A percentile compares a stretch with the other conserved stretches of the same genome.
These are phyloP conservation scores for Backusella mclennaniae DNA, from an alignment of 192 early-diverging fungal species.

Conservation along the genomic window DNA sequence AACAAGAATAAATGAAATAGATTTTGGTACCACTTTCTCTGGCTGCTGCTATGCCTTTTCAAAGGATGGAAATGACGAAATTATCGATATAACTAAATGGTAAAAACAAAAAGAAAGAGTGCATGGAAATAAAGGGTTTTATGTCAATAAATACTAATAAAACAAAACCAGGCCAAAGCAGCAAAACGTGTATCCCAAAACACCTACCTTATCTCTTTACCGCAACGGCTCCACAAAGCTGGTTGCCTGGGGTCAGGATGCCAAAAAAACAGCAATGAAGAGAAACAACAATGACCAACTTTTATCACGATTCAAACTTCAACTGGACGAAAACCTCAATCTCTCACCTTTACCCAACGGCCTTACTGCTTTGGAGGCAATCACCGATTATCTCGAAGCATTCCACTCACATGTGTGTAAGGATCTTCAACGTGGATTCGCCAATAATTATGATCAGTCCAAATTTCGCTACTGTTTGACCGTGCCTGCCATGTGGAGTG, in stretches of 20 bases:
- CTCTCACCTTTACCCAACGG: constrained; percentile 37
- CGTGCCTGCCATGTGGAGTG: constrained; percentile 54
- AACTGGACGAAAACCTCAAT: constrained; percentile 40
- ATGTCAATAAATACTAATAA: neutral
- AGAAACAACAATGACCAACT: constrained; percentile 39
- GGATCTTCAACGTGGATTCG: constrained; percentile 43
- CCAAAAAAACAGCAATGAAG: constrained; percentile 35
- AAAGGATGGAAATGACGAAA: constrained; percentile 39
- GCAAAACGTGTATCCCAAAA: constrained; percentile 42
- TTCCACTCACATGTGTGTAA: constrained; percentile 40
- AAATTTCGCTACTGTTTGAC: constrained; percentile 49
- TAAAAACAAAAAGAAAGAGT: neutral
- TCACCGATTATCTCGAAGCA: constrained; percentile 43
- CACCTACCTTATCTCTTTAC: constrained; percentile 44
- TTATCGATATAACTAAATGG: constrained; percentile 52
- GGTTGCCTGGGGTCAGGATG: constrained; percentile 43
- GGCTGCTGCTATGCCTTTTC: constrained; percentile 49
- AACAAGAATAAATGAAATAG: neutral
- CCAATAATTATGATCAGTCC: constrained; percentile 41
- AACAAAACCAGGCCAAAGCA: constrained; percentile 23
- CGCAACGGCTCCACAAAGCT: constrained; percentile 40
- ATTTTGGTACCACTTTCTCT: constrained; percentile 50
- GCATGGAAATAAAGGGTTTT: too few relatives aligned
- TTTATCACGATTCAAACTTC: constrained; percentile 42
- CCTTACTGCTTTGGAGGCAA: constrained; percentile 39